Conservation (phyloP, 2,329 filamentous ascomycete genomes). For the Sclerotiophoma versabilis region DNA sequence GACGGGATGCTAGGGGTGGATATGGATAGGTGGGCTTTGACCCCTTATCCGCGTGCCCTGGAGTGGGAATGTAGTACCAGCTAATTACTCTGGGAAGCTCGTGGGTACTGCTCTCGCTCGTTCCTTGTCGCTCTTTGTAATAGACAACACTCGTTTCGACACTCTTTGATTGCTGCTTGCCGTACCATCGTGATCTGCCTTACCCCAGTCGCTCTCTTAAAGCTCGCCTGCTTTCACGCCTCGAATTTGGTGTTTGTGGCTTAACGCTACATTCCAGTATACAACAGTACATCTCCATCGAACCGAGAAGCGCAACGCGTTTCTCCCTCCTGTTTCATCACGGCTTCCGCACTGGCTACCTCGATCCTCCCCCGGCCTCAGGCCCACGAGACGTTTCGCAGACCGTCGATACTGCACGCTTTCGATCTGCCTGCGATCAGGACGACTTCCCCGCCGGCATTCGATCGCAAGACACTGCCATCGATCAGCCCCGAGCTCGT, state of each 20-base stretch:
- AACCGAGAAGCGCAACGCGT: conserved; percentile 45
- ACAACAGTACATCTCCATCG: neutral
- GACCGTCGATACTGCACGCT: conserved; percentile 58
- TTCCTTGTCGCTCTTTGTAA: conserved; percentile 16
- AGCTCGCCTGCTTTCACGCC: conserved; percentile 17
- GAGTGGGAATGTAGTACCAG: conserved; percentile 30
- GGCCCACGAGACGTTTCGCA: conserved; percentile 60
- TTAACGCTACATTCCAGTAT: conserved; percentile 19
- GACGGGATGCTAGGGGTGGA: conserved; percentile 31
- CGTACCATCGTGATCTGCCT: conserved; percentile 20
- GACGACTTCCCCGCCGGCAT: conserved; percentile 50
- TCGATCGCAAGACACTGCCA: conserved; percentile 58
- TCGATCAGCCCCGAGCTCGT: conserved; percentile 54
- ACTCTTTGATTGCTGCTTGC: conserved; percentile 30
- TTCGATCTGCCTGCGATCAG: conserved; percentile 57
- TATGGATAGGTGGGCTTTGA: conserved; percentile 10
- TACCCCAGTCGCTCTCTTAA: conserved; percentile 36
- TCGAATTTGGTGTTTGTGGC: conserved; percentile 25
- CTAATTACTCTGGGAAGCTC: conserved; percentile 26
- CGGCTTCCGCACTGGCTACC: conserved; percentile 67
- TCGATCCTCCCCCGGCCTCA: conserved; percentile 64
- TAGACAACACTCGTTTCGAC: conserved; percentile 32
- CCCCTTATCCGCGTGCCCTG: conserved; percentile 34
- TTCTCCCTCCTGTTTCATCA: conserved; percentile 48
- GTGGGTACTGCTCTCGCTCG: conserved; percentile 20